Evolutionary conservation across 2,329 filamentous ascomycete genomes (phyloP).

Genomic region (Blastomyces parvus): DNA sequence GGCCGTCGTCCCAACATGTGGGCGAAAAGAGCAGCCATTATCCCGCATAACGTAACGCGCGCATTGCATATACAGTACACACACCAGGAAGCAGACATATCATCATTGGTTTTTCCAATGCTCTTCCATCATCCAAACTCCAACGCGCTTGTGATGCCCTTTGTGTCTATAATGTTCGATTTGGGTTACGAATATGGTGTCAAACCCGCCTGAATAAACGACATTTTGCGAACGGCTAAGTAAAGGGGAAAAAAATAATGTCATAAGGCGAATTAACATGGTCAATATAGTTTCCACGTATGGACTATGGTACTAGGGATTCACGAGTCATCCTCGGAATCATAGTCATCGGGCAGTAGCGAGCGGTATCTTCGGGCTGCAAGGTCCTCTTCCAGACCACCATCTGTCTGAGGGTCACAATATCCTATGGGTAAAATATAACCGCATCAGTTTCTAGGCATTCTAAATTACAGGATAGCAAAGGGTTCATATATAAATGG

Average conservation of each 20-base stretch:
- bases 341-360: slow-evolving; percentile 62
- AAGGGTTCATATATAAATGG: neutral
- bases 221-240: neutral
- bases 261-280: neutral
- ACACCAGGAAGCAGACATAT: neutral
- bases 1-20: neutral
- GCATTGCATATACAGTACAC: neutral
- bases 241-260: slow-evolving; percentile 5
- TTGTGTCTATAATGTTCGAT: neutral
- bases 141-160: neutral
- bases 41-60: neutral
- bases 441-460: slow-evolving; percentile 14
- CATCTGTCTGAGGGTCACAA: slow-evolving; percentile 75
- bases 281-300: neutral
- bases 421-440: slow-evolving; percentile 49
- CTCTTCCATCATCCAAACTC: slow-evolving; percentile 5
- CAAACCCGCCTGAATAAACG: neutral
- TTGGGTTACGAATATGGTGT: neutral
- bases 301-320: neutral
- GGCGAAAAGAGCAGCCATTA: neutral
- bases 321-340: slow-evolving; percentile 54
- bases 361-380: slow-evolving; percentile 69
- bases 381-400: slow-evolving; percentile 81
- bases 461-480: neutral
- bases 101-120: neutral